phyloP scores from a whole-genome alignment of 192 early-diverging fungal genomes.

The Phlyctochytrium bullatum region DNA sequence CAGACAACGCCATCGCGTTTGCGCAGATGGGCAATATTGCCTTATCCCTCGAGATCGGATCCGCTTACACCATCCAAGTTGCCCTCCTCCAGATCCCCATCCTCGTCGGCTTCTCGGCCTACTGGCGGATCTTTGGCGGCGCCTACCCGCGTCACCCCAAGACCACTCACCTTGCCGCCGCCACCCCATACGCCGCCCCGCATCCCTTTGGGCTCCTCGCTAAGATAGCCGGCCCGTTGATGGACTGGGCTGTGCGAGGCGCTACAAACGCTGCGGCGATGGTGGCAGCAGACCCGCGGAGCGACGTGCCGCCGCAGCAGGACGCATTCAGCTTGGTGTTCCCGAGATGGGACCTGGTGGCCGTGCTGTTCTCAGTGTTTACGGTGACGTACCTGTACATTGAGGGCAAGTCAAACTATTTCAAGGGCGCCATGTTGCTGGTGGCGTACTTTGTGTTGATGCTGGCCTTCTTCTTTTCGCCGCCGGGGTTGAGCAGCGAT shows the following conservation, averaged over 20 bases:
- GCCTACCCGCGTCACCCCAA: no score
- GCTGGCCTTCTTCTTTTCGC: conserved; percentile 72
- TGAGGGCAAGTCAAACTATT: conserved; percentile 96
- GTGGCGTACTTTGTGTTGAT: conserved; percentile 82
- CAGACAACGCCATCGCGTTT: conserved; percentile 85
- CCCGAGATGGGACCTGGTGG: conserved; percentile 67
- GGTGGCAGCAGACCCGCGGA: no score
- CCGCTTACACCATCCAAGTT: conserved; percentile 93
- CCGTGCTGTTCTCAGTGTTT: conserved; percentile 57
- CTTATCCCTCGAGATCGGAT: conserved; percentile 88
- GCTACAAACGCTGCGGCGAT: neutral
- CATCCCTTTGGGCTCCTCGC: neutral
- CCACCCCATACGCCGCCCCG: neutral
- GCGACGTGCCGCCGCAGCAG: no score
- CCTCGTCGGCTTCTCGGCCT: conserved; percentile 76
- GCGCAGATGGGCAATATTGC: conserved; percentile 80
- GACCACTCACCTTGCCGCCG: neutral
- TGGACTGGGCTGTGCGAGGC: neutral
- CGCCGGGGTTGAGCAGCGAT: conserved; percentile 24
- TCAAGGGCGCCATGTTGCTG: conserved; percentile 90
- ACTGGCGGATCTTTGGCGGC: conserved; percentile 26
- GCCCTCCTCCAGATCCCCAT: conserved; percentile 93
- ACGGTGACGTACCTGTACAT: conserved; percentile 86
- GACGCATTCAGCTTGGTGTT: conserved; percentile 67
- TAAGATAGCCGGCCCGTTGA: neutral